phyloP scores from a whole-genome alignment of 495 filamentous ascomycete species.

The Aspergillus baeticus region DNA sequence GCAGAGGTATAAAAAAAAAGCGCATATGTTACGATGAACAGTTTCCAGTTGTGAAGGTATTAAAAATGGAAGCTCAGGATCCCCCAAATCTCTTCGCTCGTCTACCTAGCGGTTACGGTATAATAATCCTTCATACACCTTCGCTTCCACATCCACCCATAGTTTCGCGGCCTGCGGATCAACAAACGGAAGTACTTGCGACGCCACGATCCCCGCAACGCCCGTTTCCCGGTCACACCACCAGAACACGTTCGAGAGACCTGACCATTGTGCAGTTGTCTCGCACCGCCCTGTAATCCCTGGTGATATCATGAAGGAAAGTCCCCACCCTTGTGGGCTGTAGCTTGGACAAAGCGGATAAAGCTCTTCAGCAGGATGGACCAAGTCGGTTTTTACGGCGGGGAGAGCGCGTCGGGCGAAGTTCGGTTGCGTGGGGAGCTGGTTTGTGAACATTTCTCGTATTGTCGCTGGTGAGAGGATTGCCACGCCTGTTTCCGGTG shows the following conservation, averaged over 20 bases:
- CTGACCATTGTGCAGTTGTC: constrained; percentile 56
- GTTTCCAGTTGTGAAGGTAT: too few relatives aligned
- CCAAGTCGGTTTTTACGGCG: constrained; percentile 51
- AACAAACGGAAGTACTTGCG: constrained; percentile 59
- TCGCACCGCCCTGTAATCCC: constrained; percentile 48
- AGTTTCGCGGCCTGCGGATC: constrained; percentile 9
- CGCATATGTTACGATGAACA: too few relatives aligned
- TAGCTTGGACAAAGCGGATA: constrained; percentile 31
- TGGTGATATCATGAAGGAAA: constrained; percentile 48
- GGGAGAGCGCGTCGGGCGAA: constrained; percentile 42
- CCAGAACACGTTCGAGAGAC: constrained; percentile 60
- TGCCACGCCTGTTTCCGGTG: constrained; percentile 42
- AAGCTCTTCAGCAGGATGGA: constrained; percentile 38
- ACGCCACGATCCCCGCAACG: constrained; percentile 55
- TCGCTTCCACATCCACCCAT: constrained; percentile 5
- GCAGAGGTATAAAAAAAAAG: too few relatives aligned
- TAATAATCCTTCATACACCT: constrained; percentile 3
- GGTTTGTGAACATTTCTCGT: constrained; percentile 59
- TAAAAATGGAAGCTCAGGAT: too few relatives aligned
- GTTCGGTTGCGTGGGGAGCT: constrained; percentile 55
- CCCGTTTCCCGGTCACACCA: constrained; percentile 60
- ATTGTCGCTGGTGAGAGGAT: constrained; percentile 54
- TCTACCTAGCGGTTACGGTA: too few relatives aligned
- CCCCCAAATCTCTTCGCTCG: too few relatives aligned
- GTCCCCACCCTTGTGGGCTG: constrained; percentile 55